Evolutionary conservation across 345 rosid genomes (phyloP).

Genomic region (Moringa oleifera): DNA sequence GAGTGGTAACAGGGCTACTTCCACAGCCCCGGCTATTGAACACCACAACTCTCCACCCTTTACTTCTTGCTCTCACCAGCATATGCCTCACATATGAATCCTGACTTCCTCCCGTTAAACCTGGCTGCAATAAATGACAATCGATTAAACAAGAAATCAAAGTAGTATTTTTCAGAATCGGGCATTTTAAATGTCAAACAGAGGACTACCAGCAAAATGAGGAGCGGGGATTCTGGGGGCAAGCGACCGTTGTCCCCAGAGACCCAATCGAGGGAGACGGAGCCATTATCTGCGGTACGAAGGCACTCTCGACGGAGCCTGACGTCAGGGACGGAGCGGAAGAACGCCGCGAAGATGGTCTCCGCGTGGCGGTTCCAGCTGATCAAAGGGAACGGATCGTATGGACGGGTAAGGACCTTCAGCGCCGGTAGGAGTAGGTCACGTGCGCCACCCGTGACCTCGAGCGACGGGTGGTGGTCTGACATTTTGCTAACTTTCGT

Average conservation of each 20-base stretch:
- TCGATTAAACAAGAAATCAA: not conserved
- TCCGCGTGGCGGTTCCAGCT: conserved; percentile 42
- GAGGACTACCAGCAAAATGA: conserved; percentile 63
- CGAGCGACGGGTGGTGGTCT: conserved; percentile 53
- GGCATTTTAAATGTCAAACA: not conserved
- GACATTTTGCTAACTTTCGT: conserved; percentile 27
- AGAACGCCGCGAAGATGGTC: conserved; percentile 46
- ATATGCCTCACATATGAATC: conserved; percentile 84
- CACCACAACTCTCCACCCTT: conserved; percentile 87
- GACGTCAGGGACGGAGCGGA: conserved; percentile 31
- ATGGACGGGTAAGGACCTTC: conserved; percentile 39
- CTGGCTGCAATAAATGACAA: conserved; percentile 47
- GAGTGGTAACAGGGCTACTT: conserved; percentile 73
- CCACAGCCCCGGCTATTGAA: conserved; percentile 92
- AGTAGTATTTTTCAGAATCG: not conserved
- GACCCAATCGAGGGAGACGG: conserved; percentile 49
- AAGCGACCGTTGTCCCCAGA: conserved; percentile 34
- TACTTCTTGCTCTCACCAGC: conserved; percentile 54
- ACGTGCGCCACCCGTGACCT: conserved; percentile 62
- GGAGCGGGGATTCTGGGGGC: conserved; percentile 56
- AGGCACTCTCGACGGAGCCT: conserved; percentile 46
- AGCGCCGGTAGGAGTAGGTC: conserved; percentile 54
- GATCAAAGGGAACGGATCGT: conserved; percentile 45
- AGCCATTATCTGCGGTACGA: conserved; percentile 38
- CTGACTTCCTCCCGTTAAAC: conserved; percentile 81